A percentile compares a stretch with the other conserved stretches of the same genome.
Evolutionary conservation across 2,329 filamentous ascomycete species (phyloP).

Genomic region (Lachnellula subtilissima): DNA sequence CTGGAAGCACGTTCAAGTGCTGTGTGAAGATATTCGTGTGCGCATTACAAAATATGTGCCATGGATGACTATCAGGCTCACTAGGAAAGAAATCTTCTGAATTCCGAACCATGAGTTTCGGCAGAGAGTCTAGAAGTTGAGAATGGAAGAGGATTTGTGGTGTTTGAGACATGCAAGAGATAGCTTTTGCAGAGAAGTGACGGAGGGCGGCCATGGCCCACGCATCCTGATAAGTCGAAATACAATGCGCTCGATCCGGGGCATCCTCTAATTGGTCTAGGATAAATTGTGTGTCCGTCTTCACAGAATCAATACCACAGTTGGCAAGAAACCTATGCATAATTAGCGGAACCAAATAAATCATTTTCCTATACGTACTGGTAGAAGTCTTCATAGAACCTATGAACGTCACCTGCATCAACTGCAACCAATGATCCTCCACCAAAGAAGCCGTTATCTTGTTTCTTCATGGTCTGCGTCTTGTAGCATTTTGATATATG

Average conservation of each 20-base stretch:
- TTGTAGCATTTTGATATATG: constrained; percentile 8
- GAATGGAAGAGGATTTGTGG: constrained; percentile 10
- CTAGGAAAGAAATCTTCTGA: constrained; percentile 17
- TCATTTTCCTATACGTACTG: constrained; percentile 1
- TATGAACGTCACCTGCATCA: constrained; percentile 6
- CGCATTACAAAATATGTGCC: constrained; percentile 14
- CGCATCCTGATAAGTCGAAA: constrained; percentile 9
- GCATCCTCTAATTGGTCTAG: constrained; percentile 5
- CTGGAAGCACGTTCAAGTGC: constrained; percentile 9
- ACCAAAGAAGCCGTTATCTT: constrained; percentile 12
- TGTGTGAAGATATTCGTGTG: constrained; percentile 11
- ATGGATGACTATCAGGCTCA: constrained; percentile 10
- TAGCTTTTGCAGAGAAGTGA: constrained; percentile 10
- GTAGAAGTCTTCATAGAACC: constrained; percentile 16
- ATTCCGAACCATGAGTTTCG: constrained; percentile 9
- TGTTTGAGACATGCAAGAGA: constrained; percentile 17
- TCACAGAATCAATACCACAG: constrained; percentile 10
- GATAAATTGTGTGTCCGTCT: constrained; percentile 14
- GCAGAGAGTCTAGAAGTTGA: constrained; percentile 2
- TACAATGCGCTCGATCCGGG: not conserved
- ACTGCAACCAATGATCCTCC: constrained; percentile 7
- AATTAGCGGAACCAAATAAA: too few relatives aligned
- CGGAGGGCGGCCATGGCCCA: constrained; percentile 2
- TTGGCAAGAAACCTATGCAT: constrained; percentile 7
- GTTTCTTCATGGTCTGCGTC: constrained; percentile 4